Percentiles rank a stretch among this genome's conserved stretches.
phyloP scores from a whole-genome alignment of 805 yeast species.

The Yamadazyma philogaea region DNA sequence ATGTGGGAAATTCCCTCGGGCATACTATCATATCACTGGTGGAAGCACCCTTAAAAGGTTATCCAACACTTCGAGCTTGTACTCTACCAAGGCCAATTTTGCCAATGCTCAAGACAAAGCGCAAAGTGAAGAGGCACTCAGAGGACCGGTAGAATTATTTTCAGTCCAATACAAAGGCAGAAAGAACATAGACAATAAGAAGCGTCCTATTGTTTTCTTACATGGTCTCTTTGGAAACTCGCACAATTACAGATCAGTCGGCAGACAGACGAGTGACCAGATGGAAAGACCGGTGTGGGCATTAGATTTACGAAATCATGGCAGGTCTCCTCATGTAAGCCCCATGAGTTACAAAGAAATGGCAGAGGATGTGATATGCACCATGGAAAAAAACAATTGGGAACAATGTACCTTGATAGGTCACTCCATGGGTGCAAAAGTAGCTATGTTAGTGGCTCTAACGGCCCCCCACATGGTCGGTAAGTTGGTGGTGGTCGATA shows the following conservation, averaged over 20 bases:
- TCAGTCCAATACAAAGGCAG: conserved; percentile 12
- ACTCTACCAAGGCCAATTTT: neutral
- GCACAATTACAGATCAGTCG: conserved; percentile 41
- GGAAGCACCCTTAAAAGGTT: neutral
- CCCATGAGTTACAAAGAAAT: conserved; percentile 46
- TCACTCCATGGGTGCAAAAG: conserved; percentile 63
- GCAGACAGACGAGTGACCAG: conserved; percentile 28
- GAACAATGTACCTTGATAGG: conserved; percentile 36
- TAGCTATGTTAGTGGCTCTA: conserved; percentile 46
- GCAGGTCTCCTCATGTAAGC: conserved; percentile 41
- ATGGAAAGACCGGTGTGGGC: conserved; percentile 37
- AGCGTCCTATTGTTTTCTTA: conserved; percentile 39
- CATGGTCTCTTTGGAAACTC: conserved; percentile 57
- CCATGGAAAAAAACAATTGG: conserved; percentile 24
- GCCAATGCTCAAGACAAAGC: neutral
- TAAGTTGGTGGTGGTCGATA: conserved; percentile 47
- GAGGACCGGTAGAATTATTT: neutral
- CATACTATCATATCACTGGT: neutral
- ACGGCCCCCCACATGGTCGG: conserved; percentile 36
- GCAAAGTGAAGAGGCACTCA: neutral
- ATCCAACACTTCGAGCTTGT: neutral
- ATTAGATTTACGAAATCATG: conserved; percentile 57
- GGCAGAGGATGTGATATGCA: conserved; percentile 41
- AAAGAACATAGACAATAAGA: neutral
- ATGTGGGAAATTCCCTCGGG: too few relatives aligned